Base-by-base conservation (phyloP, 169 alveolate species). In the Plasmodium blacklocki region DNA sequence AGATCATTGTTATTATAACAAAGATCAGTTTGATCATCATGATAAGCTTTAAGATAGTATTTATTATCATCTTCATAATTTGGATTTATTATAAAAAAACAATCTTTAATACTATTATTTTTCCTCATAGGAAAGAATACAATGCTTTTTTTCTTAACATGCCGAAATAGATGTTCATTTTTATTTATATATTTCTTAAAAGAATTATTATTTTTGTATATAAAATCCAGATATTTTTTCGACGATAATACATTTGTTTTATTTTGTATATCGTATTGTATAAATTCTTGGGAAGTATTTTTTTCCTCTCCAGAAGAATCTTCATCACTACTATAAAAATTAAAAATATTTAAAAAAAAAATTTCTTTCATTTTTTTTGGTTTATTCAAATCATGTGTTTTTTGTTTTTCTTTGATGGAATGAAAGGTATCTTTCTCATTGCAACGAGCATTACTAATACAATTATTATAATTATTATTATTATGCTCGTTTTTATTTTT, bases 91-190 rank as follows among this genome's bases (percentile, higher is more conserved):
- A 80, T 12, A 1, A 66, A 60, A 60, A 80, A 80, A 18, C 50
- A 67, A n/a, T 80, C 70, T 71, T 39, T 80, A 0, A 80, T 26
- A 39, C 66, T 58, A 21, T 80, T 80, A 62, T 80, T 66, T 29
- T 80, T 80, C 23, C 90, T 9, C 29, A 80, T 29, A 6, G 90
- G 83, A n/a, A 80, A 80, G 18, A 52, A 32, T 1, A 2, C 21
- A 4, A 80, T 39, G 47, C 66, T 80, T 19, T 80, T 80, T 21
- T 62, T 43, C 39, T 63, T 23, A 54, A 80, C 21, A n/a, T n/a
- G 39, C 6, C 90, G 62, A 60, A 80, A 23, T 0, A 12, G n/a
- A n/a, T 71, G 52, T 8, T 56, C 12, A 15, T 68, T 80, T 5
- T 21, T 9, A 1, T 68, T 39, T 7, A 80, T n/a, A 68, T 11